phyloP scores from a whole-genome alignment of 2,329 filamentous ascomycete species.

The Knufia fluminis region DNA sequence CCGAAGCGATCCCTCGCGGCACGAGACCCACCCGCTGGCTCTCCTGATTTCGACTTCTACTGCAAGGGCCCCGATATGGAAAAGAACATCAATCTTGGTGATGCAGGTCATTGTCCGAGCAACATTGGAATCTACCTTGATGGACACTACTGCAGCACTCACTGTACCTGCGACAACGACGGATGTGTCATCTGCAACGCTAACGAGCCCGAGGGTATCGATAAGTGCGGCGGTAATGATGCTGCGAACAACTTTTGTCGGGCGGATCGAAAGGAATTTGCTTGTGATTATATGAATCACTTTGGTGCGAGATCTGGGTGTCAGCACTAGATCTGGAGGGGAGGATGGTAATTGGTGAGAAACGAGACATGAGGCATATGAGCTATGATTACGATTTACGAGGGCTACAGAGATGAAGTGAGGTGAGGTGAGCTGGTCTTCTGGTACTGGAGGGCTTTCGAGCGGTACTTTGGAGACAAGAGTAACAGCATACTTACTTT shows the following conservation, averaged over 20 bases:
- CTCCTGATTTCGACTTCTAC: not conserved
- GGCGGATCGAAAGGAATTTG: not conserved
- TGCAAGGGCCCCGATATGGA: not conserved
- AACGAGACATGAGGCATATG: too few species aligned
- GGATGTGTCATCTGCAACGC: conserved; percentile 2
- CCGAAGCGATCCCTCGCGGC: not conserved
- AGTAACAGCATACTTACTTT: too few species aligned
- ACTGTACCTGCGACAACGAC: not conserved
- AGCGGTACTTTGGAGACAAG: too few species aligned
- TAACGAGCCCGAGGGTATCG: not conserved
- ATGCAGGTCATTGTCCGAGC: not conserved
- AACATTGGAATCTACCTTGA: not conserved
- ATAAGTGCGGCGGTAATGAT: not conserved
- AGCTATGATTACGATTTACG: too few species aligned
- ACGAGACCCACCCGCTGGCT: too few species aligned
- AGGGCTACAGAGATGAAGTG: too few species aligned
- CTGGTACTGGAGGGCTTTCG: too few species aligned
- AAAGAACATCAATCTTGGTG: not conserved
- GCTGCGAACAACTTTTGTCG: not conserved
- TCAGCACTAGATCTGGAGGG: not conserved
- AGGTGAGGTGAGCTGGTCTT: too few species aligned
- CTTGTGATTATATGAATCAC: not conserved
- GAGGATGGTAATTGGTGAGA: not conserved
- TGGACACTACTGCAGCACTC: not conserved
- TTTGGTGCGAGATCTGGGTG: not conserved